Evolutionary conservation across 2,329 filamentous ascomycete species (phyloP), one percentile per base, ranked within the genome.

Genomic region (Xylariaceae sp.): DNA sequence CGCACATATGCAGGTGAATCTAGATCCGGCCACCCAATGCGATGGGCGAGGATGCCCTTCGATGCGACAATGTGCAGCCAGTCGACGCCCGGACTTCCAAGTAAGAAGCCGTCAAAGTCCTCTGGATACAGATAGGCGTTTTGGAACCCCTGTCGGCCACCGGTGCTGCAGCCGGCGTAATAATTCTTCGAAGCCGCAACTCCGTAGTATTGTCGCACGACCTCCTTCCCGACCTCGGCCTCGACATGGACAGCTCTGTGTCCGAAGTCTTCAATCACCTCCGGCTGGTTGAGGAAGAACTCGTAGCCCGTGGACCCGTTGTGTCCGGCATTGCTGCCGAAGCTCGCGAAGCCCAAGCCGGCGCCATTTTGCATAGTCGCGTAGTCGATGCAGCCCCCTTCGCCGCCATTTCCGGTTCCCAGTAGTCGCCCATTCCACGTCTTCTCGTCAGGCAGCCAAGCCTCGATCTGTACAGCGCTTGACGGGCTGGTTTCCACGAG

Each of bases 101-200:
- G 77, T 2, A 81, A 62, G n/a, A 81, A 72, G 20, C 80, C 79
- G 56, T 81, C 77, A 50, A 81, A 81, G 51, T 81, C 78, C 6
- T 78, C 72, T 0, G 79, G 79, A 56, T 75, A 81, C n/a, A 72
- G 63, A 58, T 81, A 73, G 3, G 77, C 73, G 24, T 76, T 71
- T 50, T 77, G 77, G 21, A 80, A 66, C 3, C 79, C 80, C 67
- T 83, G 79, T 1, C 79, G 69, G 2, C 81, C 80, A 29, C 81
- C 81, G 0, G 79, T 81, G 3, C 77, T 81, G 62, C 80, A 82
- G 21, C 80, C 80, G 9, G 72, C 67, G 57, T 76, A 81, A 63
- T 81, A 82, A 16, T 70, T 76, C 60, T 76, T 77, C 0, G 66
- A 61, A 6, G 71, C 68, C 2, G 30, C 36, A 3, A 20, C 23